Percentiles rank a stretch among this genome's conserved stretches.
Evolutionary conservation across 2,329 filamentous ascomycete species (phyloP).

Genomic region (Raffaelea deltoideospora): DNA sequence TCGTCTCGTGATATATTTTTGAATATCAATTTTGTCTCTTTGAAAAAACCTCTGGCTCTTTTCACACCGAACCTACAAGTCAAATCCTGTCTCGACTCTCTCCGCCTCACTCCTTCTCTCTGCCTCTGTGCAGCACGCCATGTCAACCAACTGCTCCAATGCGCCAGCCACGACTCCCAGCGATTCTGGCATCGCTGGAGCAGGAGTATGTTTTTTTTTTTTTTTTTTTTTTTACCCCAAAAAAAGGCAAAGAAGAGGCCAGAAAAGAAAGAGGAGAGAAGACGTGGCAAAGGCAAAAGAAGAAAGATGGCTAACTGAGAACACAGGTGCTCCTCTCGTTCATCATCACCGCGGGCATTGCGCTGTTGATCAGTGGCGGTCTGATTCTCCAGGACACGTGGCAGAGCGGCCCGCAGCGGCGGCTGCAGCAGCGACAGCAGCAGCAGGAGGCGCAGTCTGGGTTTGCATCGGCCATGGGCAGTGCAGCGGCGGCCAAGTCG

Average conservation of each 20-base stretch:
- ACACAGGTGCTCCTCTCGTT: conserved; percentile 48
- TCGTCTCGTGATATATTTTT: too few relatives aligned
- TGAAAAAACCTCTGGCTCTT: too few relatives aligned
- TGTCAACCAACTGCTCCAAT: conserved; percentile 21
- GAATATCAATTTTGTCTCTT: too few relatives aligned
- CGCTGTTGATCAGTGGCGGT: conserved; percentile 36
- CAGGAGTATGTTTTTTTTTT: conserved; percentile 28
- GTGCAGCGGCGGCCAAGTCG: neutral
- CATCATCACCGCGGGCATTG: conserved; percentile 45
- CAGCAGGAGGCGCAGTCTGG: neutral
- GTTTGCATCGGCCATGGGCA: neutral
- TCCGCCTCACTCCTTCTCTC: neutral
- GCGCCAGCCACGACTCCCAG: conserved; percentile 28
- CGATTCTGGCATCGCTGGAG: conserved; percentile 42
- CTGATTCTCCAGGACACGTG: conserved; percentile 40
- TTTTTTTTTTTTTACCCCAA: neutral
- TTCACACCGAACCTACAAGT: too few relatives aligned
- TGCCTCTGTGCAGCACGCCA: neutral
- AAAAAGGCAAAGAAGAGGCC: too few relatives aligned
- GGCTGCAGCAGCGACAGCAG: conserved; percentile 17
- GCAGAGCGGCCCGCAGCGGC: conserved; percentile 4
- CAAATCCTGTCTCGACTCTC: neutral
- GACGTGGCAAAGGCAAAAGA: too few relatives aligned
- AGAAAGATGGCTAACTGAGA: neutral
- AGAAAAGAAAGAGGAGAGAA: too few relatives aligned